Percentiles rank a stretch among this genome's conserved stretches.
phyloP scores from a whole-genome alignment of 1,139 yeast genomes.

The Debaryomyces subglobosus region DNA sequence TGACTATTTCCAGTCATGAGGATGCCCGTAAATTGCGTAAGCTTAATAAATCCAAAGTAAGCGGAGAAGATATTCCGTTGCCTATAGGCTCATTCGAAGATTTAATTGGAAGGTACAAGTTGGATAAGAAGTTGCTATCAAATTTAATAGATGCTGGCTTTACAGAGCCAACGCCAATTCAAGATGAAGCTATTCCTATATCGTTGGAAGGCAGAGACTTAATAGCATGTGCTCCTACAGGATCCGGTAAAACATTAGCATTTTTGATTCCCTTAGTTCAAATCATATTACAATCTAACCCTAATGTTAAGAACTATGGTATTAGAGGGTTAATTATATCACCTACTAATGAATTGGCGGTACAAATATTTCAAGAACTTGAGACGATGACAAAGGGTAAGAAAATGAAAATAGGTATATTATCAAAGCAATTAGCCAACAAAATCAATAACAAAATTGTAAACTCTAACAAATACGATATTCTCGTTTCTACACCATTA shows the following conservation, averaged over 20 bases:
- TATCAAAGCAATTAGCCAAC: constrained; percentile 76
- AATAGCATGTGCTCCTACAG: constrained; percentile 31
- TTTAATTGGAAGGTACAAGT: constrained; percentile 63
- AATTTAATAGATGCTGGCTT: constrained; percentile 74
- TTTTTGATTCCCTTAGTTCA: constrained; percentile 83
- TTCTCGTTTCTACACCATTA: constrained; percentile 85
- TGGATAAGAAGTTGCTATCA: constrained; percentile 62
- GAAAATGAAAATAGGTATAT: constrained; percentile 64
- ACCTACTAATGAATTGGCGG: constrained; percentile 85
- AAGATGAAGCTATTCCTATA: constrained; percentile 81
- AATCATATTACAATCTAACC: constrained; percentile 34
- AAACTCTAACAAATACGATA: constrained; percentile 68
- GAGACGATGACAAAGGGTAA: constrained; percentile 55
- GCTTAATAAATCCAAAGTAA: constrained; percentile 60
- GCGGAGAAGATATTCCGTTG: constrained; percentile 79
- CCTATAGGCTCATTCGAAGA: constrained; percentile 92
- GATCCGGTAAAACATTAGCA: constrained; percentile 91
- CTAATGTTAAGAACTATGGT: constrained; percentile 41
- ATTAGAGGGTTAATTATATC: constrained; percentile 80
- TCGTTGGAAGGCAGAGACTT: constrained; percentile 67
- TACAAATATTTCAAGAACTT: constrained; percentile 78
- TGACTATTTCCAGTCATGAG: constrained; percentile 51
- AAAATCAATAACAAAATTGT: constrained; percentile 65
- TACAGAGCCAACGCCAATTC: constrained; percentile 88
- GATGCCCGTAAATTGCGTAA: constrained; percentile 64